Evolutionary conservation across 2,329 filamentous ascomycete genomes (phyloP).

Genomic region (Talaromyces amestolkiae): DNA sequence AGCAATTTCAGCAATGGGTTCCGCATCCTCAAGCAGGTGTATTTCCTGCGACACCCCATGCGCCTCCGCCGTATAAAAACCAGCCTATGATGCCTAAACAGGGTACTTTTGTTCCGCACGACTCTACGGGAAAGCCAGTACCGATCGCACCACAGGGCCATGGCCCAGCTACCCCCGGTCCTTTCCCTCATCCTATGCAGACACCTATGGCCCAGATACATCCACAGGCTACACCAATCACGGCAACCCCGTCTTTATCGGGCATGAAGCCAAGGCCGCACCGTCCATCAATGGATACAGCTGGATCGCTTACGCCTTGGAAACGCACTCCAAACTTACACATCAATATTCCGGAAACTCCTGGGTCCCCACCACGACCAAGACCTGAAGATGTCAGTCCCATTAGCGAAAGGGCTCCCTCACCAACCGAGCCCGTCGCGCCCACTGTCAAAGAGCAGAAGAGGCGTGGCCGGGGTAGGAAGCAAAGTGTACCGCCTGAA

Average conservation of each 20-base stretch:
- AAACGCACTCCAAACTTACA: constrained; percentile 38
- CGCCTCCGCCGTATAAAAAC: constrained; percentile 20
- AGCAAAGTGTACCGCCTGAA: constrained; percentile 22
- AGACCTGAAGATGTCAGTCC: constrained; percentile 46
- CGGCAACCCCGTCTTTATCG: constrained; percentile 26
- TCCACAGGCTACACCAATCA: constrained; percentile 31
- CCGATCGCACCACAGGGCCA: constrained; percentile 23
- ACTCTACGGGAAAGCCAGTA: constrained; percentile 22
- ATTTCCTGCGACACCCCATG: constrained; percentile 21
- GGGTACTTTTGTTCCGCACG: constrained; percentile 19
- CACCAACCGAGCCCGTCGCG: constrained; percentile 33
- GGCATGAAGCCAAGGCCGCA: constrained; percentile 30
- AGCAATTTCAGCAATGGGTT: constrained; percentile 40
- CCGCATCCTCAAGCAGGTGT: constrained; percentile 25
- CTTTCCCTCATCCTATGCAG: constrained; percentile 23
- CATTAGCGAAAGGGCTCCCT: constrained; percentile 44
- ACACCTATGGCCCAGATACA: constrained; percentile 27
- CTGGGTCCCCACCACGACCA: constrained; percentile 41
- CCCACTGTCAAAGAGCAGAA: constrained; percentile 27
- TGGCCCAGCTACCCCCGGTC: constrained; percentile 31
- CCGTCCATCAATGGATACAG: constrained; percentile 38
- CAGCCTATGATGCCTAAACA: constrained; percentile 15
- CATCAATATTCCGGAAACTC: constrained; percentile 33
- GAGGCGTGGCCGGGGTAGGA: constrained; percentile 25
- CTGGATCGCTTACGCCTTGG: constrained; percentile 45